Evolutionary conservation across 495 filamentous ascomycete genomes (phyloP), one percentile per base, ranked within the genome.

Genomic region (Penicillium mononematosum): DNA sequence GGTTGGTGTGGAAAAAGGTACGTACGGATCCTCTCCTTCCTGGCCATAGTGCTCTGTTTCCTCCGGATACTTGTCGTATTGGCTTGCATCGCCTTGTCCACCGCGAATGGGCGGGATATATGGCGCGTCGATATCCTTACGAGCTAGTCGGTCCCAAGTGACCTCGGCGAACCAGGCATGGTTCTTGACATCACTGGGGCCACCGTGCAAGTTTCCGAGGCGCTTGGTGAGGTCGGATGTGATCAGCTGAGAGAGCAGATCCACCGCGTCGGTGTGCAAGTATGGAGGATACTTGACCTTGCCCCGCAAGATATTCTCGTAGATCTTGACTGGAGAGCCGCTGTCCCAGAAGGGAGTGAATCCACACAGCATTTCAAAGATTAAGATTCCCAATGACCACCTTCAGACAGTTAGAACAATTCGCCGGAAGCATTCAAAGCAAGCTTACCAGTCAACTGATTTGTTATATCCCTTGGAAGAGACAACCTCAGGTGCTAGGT

Each of bases 261-360:
- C 86, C 66, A 96, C 90, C 2, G 93, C 94, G 70, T 98, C 95
- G 7, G 89, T 87, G 68, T 96, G 88, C 66, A 98, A 89, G 67
- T 97, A 98, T 22, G 90, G 86, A 53, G 94, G 94, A 67, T 96
- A 98, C 77, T 96, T 98, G 69, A 98, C 86, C 63, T 85, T 86
- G 45, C 93, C 94, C 55, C 88, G 89, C 52, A 98, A 79, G 63
- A 98, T 98, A 70, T 98, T 98, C 78, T 98, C 93, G 72, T 98
- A 98, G 62, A 98, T 98, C 76, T 96, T 97, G 81, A 98, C 96
- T 2, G 94, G 92, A 5, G 90, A 96, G 34, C 93, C 94, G 55
- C 88, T 88, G 71, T 98, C 94, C 92, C 92, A 98, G 76, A 98
- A 98, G 4, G 94, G 94, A 14, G 94, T 98, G 71, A 96, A 98